A percentile compares a stretch with the other conserved stretches of the same genome.
Evolutionary conservation across 805 yeast species (phyloP).

Genomic region (Kurtzmaniella cleridarum): DNA sequence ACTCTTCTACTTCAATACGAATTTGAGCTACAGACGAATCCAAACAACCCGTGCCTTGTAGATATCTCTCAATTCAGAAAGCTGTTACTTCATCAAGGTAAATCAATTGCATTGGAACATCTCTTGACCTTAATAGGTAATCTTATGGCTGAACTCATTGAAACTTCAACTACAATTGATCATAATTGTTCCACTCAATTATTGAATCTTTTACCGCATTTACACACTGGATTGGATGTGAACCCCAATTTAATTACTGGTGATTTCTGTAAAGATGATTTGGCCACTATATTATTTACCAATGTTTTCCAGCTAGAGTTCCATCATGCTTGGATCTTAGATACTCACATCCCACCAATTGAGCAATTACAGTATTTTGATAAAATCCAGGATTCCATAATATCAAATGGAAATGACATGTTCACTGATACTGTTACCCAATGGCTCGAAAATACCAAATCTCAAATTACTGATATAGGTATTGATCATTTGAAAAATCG

Average conservation of each 20-base stretch:
- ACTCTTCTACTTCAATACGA: constrained; percentile 53
- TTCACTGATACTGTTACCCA: constrained; percentile 10
- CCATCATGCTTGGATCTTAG: constrained; percentile 74
- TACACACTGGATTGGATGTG: constrained; percentile 67
- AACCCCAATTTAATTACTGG: constrained; percentile 60
- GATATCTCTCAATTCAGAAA: constrained; percentile 13
- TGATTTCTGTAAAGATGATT: constrained; percentile 44
- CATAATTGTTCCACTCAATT: constrained; percentile 19
- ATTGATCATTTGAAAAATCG: constrained; percentile 39
- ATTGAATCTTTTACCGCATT: constrained; percentile 51
- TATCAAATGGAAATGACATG: constrained; percentile 15
- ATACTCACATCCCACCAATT: constrained; percentile 8
- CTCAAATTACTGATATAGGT: constrained; percentile 76
- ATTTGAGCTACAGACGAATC: constrained; percentile 9
- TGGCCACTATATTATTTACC: constrained; percentile 50
- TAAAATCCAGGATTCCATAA: constrained; percentile 51
- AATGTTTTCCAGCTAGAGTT: constrained; percentile 52
- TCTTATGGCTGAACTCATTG: constrained; percentile 25
- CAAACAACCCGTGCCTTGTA: constrained; percentile 3
- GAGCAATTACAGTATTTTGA: constrained; percentile 38
- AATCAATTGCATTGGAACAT: constrained; percentile 21
- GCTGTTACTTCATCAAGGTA: constrained; percentile 10
- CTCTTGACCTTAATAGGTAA: constrained; percentile 50
- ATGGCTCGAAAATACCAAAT: constrained; percentile 54
- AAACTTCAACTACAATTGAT: constrained; percentile 18